Base-by-base conservation (phyloP, 345 rosid species). In the Erysimum cheiranthoides region DNA sequence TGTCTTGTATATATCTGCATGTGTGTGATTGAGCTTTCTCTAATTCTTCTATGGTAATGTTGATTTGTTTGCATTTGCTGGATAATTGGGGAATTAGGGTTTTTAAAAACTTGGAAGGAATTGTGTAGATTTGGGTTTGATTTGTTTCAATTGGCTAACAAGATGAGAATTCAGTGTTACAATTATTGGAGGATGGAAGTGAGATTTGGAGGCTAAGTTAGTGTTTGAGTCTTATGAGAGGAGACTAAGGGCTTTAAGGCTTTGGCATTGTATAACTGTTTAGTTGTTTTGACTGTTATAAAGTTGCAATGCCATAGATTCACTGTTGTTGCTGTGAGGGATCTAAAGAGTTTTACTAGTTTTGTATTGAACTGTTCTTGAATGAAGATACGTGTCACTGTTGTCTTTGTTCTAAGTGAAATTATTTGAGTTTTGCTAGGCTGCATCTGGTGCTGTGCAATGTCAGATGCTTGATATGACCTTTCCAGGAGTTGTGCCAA, bases 391-490 rank as follows among this genome's bases (percentile, higher is more conserved):
- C 0, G 18, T 39, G 5, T 46, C 30, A 18, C 46, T 70, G 36
- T 63, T 45, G 47, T 34, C 13, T 66, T 46, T 45, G 38, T 43
- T 57, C 34, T 36, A 43, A 35, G 72, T 34, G 3, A 27, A 39
- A 0, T 1, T 38, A 6, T 42, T 0, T 21, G 45, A 11, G 8
- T n/a, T 43, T 51, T 21, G 27, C 4, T 61, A 79, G 97, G 97
- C 92, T 84, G 97, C 99, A 73, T 94, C 99, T 5, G 97, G 99
- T 69, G 97, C 97, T 64, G 97, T 95, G 67, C 99, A 92, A 70
- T 95, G 99, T 73, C 99, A 95, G 78, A 84, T 95, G 92, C 84
- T 95, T 77, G 97, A 95, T 78, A 86, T 90, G 92, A 90, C 96
- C 13, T 88, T 85, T 78, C 97, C 99, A 5, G 97, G 99, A 78